These are phyloP conservation scores for Phalaenopsis aphrodite DNA, from an alignment of 106 monocot genomes.

Conservation along the genomic window DNA sequence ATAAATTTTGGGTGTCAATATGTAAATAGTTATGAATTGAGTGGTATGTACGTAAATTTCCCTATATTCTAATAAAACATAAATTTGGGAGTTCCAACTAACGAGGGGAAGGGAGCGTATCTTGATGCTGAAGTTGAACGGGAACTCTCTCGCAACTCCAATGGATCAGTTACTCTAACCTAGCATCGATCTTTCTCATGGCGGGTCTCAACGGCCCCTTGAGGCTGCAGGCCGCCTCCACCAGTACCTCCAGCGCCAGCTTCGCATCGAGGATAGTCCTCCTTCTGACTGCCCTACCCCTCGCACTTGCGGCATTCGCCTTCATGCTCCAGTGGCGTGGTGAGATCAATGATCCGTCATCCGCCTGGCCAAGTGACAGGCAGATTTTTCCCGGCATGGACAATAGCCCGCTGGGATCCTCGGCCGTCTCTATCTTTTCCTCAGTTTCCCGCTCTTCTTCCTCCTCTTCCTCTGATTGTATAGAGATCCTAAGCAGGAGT, in stretches of 20 bases:
- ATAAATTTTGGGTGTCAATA: too few relatives aligned
- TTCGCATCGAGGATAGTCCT: slow-evolving; percentile 58
- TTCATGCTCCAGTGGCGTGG: slow-evolving; percentile 98
- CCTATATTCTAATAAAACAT: too few relatives aligned
- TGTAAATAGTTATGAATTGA: too few relatives aligned
- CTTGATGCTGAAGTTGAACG: too few relatives aligned
- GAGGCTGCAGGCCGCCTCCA: slow-evolving; percentile 12
- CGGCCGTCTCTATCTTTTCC: slow-evolving; percentile 9
- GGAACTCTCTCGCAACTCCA: too few relatives aligned
- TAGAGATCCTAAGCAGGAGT: slow-evolving; percentile 44
- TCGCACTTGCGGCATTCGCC: slow-evolving; percentile 66
- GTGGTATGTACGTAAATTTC: too few relatives aligned
- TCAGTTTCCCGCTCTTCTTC: slow-evolving; percentile 7
- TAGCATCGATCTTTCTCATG: slow-evolving; percentile 15
- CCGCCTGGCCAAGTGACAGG: slow-evolving; percentile 46
- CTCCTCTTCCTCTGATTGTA: slow-evolving; percentile 44
- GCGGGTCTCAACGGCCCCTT: slow-evolving; percentile 29
- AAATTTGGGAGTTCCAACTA: too few relatives aligned
- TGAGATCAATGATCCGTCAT: slow-evolving; percentile 60
- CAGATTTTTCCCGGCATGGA: slow-evolving; percentile 92
- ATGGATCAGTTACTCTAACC: neutral
- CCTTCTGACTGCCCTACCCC: slow-evolving; percentile 62
- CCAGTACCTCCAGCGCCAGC: slow-evolving; percentile 9
- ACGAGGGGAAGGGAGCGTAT: too few relatives aligned
- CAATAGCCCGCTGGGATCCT: slow-evolving; percentile 39